These are phyloP conservation scores for Pseudopyrenochaeta lycopersici DNA, from an alignment of 2,329 filamentous ascomycete genomes.

Conservation along the genomic window DNA sequence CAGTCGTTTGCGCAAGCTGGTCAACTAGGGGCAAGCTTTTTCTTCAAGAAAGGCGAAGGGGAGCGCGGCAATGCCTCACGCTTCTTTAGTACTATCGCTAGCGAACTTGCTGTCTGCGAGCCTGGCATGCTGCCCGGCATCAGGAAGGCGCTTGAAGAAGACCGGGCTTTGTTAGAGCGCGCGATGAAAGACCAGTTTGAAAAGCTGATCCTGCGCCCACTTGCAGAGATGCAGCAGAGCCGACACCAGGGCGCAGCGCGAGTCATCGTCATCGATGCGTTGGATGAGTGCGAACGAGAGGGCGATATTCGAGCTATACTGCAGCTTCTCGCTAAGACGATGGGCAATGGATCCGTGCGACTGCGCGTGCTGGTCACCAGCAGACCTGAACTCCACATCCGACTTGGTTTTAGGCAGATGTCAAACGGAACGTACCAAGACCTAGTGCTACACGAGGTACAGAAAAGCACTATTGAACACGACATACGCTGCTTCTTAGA, in stretches of 20 bases:
- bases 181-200: conserved; percentile 13
- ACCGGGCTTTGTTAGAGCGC: conserved; percentile 9
- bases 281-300: conserved; percentile 43
- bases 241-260: background rate
- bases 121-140: conserved; percentile 17
- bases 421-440: conserved; percentile 25
- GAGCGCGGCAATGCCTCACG: conserved; percentile 16
- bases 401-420: conserved; percentile 30
- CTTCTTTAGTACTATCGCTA: conserved; percentile 28
- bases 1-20: conserved; percentile 1
- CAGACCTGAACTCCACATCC: conserved; percentile 28
- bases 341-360: conserved; percentile 12
- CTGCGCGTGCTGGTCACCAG: conserved; percentile 29
- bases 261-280: conserved; percentile 27
- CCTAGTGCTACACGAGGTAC: conserved; percentile 28
- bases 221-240: background rate
- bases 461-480: conserved; percentile 26
- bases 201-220: conserved; percentile 14
- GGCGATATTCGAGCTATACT: conserved; percentile 24
- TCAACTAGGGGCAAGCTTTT: conserved; percentile 19
- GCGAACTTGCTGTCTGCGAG: conserved; percentile 12
- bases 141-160: conserved; percentile 20
- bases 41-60: conserved; percentile 21
- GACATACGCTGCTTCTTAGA: conserved; percentile 29
- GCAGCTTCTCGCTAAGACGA: conserved; percentile 23